Percentiles rank a stretch among this genome's conserved stretches.
phyloP scores from a whole-genome alignment of 306 rosid species.

The Quercus cerris region DNA sequence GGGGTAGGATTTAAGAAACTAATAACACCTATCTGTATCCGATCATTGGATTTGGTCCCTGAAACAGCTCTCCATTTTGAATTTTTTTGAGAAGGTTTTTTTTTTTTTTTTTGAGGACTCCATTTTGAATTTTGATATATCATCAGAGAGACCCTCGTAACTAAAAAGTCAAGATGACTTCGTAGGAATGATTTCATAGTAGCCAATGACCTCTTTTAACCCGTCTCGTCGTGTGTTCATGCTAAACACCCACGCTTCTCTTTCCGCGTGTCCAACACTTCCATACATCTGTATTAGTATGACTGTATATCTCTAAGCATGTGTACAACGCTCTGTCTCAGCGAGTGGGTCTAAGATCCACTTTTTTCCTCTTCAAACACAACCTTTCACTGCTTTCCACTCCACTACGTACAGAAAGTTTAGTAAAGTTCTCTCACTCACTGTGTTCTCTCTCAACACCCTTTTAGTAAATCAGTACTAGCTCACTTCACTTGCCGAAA shows the following conservation, averaged over 20 bases:
- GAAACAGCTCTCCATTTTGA: too few species aligned
- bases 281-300: not conserved
- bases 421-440: not conserved
- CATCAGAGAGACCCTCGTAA: too few species aligned
- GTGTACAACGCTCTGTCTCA: not conserved
- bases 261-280: not conserved
- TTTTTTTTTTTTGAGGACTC: too few species aligned
- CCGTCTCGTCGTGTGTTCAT: not conserved
- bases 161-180: too few species aligned
- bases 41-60: too few species aligned
- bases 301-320: not conserved
- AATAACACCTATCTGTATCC: too few species aligned
- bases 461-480: too few species aligned
- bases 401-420: not conserved
- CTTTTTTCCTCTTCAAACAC: not conserved
- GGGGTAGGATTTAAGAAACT: too few species aligned
- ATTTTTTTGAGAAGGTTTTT: too few species aligned
- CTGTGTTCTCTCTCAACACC: too few species aligned
- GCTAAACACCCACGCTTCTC: not conserved
- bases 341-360: constrained; percentile 6
- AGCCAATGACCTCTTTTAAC: not conserved
- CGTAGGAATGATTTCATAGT: not conserved
- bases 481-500: not conserved
- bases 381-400: constrained; percentile 5
- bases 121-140: too few species aligned